phyloP scores from a whole-genome alignment of 305 asterid species.

The Fraxinus angustifolia region DNA sequence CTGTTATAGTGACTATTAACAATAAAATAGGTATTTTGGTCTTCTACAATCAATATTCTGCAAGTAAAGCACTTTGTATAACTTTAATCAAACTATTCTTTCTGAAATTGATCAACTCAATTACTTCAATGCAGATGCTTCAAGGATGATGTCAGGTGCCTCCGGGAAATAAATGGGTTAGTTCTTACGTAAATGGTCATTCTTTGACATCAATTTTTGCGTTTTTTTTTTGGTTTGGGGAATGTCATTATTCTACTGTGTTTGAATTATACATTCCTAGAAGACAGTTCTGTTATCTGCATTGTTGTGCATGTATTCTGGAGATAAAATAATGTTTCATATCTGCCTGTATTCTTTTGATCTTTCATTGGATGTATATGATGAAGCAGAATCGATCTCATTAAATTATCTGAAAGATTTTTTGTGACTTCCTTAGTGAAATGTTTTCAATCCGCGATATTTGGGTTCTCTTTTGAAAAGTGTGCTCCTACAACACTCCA shows the following conservation, averaged over 20 bases:
- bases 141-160: not conserved
- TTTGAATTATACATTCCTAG: not conserved
- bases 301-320: not conserved
- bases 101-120: not conserved
- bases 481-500: not conserved
- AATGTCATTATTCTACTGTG: not conserved
- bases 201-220: not conserved
- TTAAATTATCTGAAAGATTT: not conserved
- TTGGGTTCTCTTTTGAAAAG: not conserved
- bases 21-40: not conserved
- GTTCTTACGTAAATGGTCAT: not conserved
- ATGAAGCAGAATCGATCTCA: not conserved
- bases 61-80: not conserved
- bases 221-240: not conserved
- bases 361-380: constrained; percentile 14
- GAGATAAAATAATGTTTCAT: not conserved
- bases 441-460: not conserved
- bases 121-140: constrained; percentile 14
- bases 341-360: constrained; percentile 12
- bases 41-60: not conserved
- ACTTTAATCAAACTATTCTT: not conserved
- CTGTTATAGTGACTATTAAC: not conserved
- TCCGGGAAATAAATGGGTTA: constrained; percentile 1
- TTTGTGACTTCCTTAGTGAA: not conserved
- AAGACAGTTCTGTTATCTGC: constrained; percentile 3